Evolutionary conservation across 2,329 filamentous ascomycete genomes (phyloP).

Genomic region (Aspergillus costaricaensis): DNA sequence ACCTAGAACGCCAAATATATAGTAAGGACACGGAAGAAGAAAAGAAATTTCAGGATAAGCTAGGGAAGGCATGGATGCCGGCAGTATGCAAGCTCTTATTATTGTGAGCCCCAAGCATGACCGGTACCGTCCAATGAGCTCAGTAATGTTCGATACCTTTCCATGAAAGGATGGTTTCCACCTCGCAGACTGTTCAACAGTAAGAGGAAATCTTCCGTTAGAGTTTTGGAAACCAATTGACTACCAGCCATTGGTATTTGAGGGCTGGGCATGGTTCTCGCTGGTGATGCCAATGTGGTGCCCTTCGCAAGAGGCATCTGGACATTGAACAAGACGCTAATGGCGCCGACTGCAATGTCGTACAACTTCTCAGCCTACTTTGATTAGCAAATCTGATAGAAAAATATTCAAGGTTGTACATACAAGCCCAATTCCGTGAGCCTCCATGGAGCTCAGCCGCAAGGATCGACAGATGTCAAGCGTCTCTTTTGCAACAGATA

Average conservation of each 20-base stretch:
- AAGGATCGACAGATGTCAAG: slow-evolving; percentile 38
- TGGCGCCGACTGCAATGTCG: slow-evolving; percentile 39
- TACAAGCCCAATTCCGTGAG: slow-evolving; percentile 45
- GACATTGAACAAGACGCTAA: slow-evolving; percentile 32
- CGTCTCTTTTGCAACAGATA: slow-evolving; percentile 37
- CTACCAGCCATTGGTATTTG: slow-evolving; percentile 7
- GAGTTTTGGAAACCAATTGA: slow-evolving; percentile 18
- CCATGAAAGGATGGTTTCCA: slow-evolving; percentile 39
- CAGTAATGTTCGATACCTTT: slow-evolving; percentile 34
- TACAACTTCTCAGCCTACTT: slow-evolving; percentile 43
- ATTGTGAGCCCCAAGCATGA: slow-evolving; percentile 24
- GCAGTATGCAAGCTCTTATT: slow-evolving; percentile 6
- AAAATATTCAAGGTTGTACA: slow-evolving; percentile 13
- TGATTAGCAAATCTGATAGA: slow-evolving; percentile 5
- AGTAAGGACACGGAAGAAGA: background rate
- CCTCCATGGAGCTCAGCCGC: slow-evolving; percentile 43
- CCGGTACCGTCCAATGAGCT: slow-evolving; percentile 26
- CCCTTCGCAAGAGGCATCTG: slow-evolving; percentile 25
- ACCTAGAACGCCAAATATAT: background rate
- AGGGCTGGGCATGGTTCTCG: background rate
- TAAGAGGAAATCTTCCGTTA: slow-evolving; percentile 36
- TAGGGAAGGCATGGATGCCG: background rate
- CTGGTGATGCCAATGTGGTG: slow-evolving; percentile 1
- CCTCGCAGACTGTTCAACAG: slow-evolving; percentile 37
- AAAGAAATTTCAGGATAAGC: background rate